Percentiles rank a stretch among this genome's conserved stretches.
phyloP scores from a whole-genome alignment of 148 eudicot genomes.

The Fagopyrum tataricum region DNA sequence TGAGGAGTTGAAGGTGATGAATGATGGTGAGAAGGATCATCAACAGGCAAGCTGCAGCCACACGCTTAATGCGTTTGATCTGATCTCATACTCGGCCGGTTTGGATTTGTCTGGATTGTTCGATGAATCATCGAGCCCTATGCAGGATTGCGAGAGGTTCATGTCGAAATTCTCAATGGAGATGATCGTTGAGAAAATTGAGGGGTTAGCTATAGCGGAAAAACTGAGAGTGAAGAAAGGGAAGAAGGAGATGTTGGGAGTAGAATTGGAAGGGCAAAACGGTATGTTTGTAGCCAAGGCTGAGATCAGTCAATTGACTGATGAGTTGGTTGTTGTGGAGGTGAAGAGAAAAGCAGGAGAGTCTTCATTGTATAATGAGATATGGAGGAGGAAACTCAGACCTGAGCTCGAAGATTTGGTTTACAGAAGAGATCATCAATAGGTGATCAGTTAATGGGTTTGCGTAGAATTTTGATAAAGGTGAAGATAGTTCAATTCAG shows the following conservation, averaged over 20 bases:
- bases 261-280: constrained; percentile 35
- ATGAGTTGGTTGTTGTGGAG: constrained; percentile 38
- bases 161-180: constrained; percentile 29
- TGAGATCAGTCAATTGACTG: constrained; percentile 42
- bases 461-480: background rate
- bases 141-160: constrained; percentile 34
- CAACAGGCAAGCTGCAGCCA: background rate
- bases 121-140: background rate
- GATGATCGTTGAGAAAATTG: constrained; percentile 35
- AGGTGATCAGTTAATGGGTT: no score
- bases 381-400: constrained; percentile 7
- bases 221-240: constrained; percentile 20
- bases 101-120: constrained; percentile 60
- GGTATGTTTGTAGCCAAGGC: constrained; percentile 25
- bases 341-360: constrained; percentile 28
- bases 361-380: constrained; percentile 4
- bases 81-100: constrained; percentile 63
- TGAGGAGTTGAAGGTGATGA: background rate
- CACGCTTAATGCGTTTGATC: constrained; percentile 55
- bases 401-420: constrained; percentile 5
- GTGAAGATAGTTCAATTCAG: background rate
- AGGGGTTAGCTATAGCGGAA: constrained; percentile 22
- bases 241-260: constrained; percentile 22
- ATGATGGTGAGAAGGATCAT: background rate
- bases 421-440: background rate